A percentile compares a stretch with the other conserved stretches of the same genome.
phyloP scores from a whole-genome alignment of 2,329 filamentous ascomycete genomes.

The Xylariomycetidae sp. region DNA sequence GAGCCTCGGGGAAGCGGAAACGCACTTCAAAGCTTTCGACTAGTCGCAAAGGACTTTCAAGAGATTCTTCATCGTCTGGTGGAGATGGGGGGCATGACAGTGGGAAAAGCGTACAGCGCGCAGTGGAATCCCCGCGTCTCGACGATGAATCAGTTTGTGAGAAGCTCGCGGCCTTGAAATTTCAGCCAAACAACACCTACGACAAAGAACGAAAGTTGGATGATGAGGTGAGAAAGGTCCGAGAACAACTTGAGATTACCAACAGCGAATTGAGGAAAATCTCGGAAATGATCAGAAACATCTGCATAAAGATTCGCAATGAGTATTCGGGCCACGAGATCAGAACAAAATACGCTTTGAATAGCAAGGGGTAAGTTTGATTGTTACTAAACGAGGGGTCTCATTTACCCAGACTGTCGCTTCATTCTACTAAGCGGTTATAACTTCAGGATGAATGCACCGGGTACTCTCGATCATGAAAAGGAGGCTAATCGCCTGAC shows the following conservation, averaged over 20 bases:
- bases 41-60: too few species aligned
- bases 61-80: too few species aligned
- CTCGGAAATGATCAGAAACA: slow-evolving; percentile 27
- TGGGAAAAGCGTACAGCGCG: too few species aligned
- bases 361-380: slow-evolving; percentile 46
- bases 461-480: slow-evolving; percentile 50
- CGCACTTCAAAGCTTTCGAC: too few species aligned
- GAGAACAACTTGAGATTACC: slow-evolving; percentile 30
- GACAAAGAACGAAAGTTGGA: slow-evolving; percentile 24
- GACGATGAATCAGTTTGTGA: too few species aligned
- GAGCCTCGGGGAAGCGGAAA: too few species aligned
- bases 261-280: slow-evolving; percentile 19
- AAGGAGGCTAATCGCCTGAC: slow-evolving; percentile 50
- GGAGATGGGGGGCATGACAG: too few species aligned
- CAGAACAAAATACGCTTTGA: slow-evolving; percentile 53
- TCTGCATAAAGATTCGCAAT: slow-evolving; percentile 52
- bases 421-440: not conserved
- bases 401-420: too few species aligned
- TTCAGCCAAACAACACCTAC: slow-evolving; percentile 20
- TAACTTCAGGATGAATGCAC: slow-evolving; percentile 2
- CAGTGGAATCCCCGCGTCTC: too few species aligned
- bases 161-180: slow-evolving; percentile 25
- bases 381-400: too few species aligned
- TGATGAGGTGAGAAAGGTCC: slow-evolving; percentile 28
- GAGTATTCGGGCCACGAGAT: slow-evolving; percentile 50